phyloP scores from a whole-genome alignment of 768 basidiomycete genomes.

The Leccinum variicolor region DNA sequence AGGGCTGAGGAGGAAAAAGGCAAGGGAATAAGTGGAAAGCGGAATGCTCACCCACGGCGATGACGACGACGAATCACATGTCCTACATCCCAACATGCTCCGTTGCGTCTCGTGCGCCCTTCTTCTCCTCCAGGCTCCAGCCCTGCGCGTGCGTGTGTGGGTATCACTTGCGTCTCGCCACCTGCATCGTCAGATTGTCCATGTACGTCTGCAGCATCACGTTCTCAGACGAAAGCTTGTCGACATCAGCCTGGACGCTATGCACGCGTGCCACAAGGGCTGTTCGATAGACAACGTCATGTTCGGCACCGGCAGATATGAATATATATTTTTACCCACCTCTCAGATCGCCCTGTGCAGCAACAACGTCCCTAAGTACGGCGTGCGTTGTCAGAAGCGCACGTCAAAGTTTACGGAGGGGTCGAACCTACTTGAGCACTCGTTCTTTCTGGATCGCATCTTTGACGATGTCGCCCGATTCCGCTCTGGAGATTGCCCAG shows the following conservation, averaged over 20 bases:
- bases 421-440: slow-evolving; percentile 60
- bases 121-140: not conserved
- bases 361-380: slow-evolving; percentile 60
- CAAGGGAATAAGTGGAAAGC: not conserved
- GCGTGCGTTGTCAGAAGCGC: not conserved
- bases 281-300: slow-evolving; percentile 23
- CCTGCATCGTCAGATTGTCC: slow-evolving; percentile 84
- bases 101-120: not conserved
- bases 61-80: not conserved
- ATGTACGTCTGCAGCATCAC: slow-evolving; percentile 86
- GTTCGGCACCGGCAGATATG: not conserved
- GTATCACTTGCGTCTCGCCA: slow-evolving; percentile 69
- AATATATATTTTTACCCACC: slow-evolving; percentile 43
- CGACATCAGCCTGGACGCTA: slow-evolving; percentile 71
- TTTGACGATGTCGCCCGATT: slow-evolving; percentile 61
- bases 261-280: slow-evolving; percentile 68
- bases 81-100: not conserved
- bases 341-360: slow-evolving; percentile 74
- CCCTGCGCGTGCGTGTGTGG: too few relatives aligned
- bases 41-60: not conserved
- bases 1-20: not conserved
- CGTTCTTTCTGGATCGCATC: slow-evolving; percentile 78
- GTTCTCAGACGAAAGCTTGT: slow-evolving; percentile 76
- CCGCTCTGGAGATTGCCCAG: slow-evolving; percentile 48
- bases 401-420: not conserved